Conservation (phyloP, 163 green algal genomes). For the Prototheca wickerhamii region DNA sequence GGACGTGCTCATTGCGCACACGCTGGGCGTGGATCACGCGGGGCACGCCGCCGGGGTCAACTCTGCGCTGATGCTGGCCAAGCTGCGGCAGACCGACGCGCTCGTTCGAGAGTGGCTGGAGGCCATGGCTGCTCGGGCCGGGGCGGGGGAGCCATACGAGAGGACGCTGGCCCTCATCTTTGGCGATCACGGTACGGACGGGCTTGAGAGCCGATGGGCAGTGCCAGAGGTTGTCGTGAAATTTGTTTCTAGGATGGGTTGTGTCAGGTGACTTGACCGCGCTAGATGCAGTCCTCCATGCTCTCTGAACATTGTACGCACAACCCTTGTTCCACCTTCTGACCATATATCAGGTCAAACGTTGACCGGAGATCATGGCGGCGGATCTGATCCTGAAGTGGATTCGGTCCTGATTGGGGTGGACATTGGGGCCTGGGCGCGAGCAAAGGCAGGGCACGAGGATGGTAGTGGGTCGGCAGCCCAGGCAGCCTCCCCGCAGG, state of each 20-base stretch:
- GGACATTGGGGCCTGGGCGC: constrained; percentile 19
- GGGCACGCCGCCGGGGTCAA: constrained; percentile 71
- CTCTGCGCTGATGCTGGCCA: constrained; percentile 55
- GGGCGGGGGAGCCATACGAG: constrained; percentile 33
- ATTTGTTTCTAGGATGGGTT: too few species aligned
- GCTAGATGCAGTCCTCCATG: too few species aligned
- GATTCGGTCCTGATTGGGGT: constrained; percentile 66
- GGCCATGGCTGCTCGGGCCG: constrained; percentile 30
- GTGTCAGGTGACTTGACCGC: too few species aligned
- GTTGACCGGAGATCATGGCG: constrained; percentile 80
- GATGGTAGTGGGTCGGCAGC: background rate
- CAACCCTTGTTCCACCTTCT: constrained; percentile 5
- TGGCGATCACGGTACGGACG: constrained; percentile 87
- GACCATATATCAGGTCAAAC: constrained; percentile 57
- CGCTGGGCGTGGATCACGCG: constrained; percentile 90
- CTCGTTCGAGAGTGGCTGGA: constrained; percentile 40
- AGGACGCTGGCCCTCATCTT: constrained; percentile 81
- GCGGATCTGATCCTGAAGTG: constrained; percentile 69
- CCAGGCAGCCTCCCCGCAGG: background rate
- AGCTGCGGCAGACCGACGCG: constrained; percentile 73
- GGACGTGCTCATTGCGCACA: constrained; percentile 83
- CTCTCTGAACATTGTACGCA: too few species aligned
- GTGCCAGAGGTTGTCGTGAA: too few species aligned
- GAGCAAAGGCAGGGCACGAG: constrained; percentile 1
- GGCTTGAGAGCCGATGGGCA: too few species aligned